These are phyloP conservation scores for Skeletonema tropicum DNA, from an alignment of 108 stramenopile species.

Conservation along the genomic window DNA sequence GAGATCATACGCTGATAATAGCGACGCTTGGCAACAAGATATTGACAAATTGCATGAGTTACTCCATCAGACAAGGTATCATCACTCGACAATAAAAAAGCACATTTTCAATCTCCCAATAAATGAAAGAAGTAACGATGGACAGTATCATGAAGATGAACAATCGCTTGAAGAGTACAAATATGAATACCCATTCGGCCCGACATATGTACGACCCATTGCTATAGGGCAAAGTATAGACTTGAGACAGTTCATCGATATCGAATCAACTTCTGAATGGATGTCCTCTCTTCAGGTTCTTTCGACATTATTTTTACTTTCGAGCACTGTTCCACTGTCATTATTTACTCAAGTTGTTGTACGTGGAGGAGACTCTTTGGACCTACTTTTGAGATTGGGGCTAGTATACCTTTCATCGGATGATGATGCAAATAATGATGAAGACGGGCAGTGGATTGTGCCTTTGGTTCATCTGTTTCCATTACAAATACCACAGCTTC, in stretches of 20 bases:
- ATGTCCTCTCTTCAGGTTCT: constrained; percentile 44
- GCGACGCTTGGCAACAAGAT: constrained; percentile 25
- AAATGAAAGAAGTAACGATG: neutral
- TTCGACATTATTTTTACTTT: constrained; percentile 49
- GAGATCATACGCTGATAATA: neutral
- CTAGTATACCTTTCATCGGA: constrained; percentile 44
- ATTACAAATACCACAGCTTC: constrained; percentile 28
- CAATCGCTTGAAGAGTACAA: constrained; percentile 13
- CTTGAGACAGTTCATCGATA: constrained; percentile 13
- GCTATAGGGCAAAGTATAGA: constrained; percentile 31
- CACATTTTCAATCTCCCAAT: constrained; percentile 30
- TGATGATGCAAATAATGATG: constrained; percentile 12
- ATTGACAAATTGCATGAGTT: constrained; percentile 24
- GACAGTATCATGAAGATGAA: neutral
- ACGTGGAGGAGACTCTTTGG: constrained; percentile 45
- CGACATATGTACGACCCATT: constrained; percentile 42
- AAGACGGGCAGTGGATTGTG: constrained; percentile 48
- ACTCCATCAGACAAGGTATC: constrained; percentile 32
- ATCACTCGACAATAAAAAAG: constrained; percentile 26
- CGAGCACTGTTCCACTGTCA: constrained; percentile 46
- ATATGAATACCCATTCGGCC: constrained; percentile 50
- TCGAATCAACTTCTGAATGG: constrained; percentile 4
- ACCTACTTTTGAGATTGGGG: constrained; percentile 56
- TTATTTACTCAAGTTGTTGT: constrained; percentile 34
- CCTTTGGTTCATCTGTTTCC: constrained; percentile 75